A percentile compares a stretch with the other conserved stretches of the same genome.
Conservation (phyloP, 2,329 filamentous ascomycete genomes). For the Fusarium sp. region DNA sequence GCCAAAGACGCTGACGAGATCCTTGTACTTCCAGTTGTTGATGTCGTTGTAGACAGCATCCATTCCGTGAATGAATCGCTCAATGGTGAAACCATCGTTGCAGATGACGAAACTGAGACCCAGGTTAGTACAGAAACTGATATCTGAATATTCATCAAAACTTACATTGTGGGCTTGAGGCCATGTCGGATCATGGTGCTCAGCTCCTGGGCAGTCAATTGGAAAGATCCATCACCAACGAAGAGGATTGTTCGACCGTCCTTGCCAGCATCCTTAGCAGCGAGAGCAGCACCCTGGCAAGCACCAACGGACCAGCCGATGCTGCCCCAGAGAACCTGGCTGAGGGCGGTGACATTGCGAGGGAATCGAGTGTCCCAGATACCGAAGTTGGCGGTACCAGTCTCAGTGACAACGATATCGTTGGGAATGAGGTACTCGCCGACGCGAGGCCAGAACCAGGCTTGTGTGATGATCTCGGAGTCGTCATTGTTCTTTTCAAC, state of each 20-base stretch:
- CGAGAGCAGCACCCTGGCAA: conserved; percentile 75
- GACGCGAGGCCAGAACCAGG: conserved; percentile 81
- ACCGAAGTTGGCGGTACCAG: conserved; percentile 88
- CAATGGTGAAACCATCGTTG: conserved; percentile 91
- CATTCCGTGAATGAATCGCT: conserved; percentile 88
- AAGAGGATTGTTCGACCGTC: conserved; percentile 80
- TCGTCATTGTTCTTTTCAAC: conserved; percentile 55
- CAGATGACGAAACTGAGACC: conserved; percentile 78
- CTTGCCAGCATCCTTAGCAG: conserved; percentile 71
- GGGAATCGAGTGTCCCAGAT: conserved; percentile 89
- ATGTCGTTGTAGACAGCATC: conserved; percentile 85
- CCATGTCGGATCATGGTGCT: conserved; percentile 83
- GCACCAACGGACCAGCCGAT: conserved; percentile 71
- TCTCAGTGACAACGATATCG: conserved; percentile 87
- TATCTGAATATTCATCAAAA: conserved; percentile 15
- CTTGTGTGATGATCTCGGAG: conserved; percentile 69
- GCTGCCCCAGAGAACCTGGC: conserved; percentile 79
- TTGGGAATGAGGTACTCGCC: conserved; percentile 76
- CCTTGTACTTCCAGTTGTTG: conserved; percentile 77
- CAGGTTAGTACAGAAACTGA: conserved; percentile 33
- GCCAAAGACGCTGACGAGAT: conserved; percentile 75
- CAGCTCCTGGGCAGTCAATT: conserved; percentile 85
- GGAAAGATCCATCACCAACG: conserved; percentile 89
- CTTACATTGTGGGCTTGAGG: conserved; percentile 80
- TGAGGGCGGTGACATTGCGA: conserved; percentile 79